Evolutionary conservation across 2,329 filamentous ascomycete genomes (phyloP).

Genomic region (Fusarium napiforme): DNA sequence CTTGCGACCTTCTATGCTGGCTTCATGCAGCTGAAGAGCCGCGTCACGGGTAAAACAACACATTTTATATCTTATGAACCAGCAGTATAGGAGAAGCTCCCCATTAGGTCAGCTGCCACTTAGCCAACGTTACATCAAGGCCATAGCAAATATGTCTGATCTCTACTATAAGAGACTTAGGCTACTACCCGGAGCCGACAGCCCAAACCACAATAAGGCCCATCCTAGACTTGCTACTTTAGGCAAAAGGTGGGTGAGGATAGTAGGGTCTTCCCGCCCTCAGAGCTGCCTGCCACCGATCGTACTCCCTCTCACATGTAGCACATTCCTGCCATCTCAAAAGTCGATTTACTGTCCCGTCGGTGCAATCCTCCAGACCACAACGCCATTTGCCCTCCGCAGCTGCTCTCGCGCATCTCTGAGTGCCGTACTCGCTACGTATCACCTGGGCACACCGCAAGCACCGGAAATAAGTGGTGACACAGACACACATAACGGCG

Average conservation of each 20-base stretch:
- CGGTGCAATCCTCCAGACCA: not conserved
- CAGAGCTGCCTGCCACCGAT: not conserved
- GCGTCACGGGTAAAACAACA: accelerated
- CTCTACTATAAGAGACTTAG: not conserved
- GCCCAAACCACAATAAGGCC: too few relatives aligned
- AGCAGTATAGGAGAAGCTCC: accelerated
- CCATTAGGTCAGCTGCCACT: not conserved
- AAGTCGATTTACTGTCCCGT: not conserved
- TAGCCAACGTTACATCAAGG: not conserved
- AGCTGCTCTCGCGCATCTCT: not conserved
- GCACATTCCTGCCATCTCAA: not conserved
- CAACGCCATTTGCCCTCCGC: not conserved
- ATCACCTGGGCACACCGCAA: not conserved
- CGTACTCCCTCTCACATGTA: not conserved
- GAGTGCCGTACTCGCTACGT: not conserved
- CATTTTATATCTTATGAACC: accelerated
- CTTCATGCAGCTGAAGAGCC: accelerated
- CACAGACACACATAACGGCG: not conserved
- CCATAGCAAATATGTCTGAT: not conserved
- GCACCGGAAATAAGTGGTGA: not conserved
- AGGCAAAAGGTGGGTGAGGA: not conserved
- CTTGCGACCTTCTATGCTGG: accelerated
- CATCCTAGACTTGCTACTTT: not conserved
- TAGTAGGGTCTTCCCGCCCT: not conserved
- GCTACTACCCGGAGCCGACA: accelerated